A percentile compares a stretch with the other conserved stretches of the same genome.
Evolutionary conservation across 805 yeast genomes (phyloP).

Genomic region (Wickerhamiella occidentalis): DNA sequence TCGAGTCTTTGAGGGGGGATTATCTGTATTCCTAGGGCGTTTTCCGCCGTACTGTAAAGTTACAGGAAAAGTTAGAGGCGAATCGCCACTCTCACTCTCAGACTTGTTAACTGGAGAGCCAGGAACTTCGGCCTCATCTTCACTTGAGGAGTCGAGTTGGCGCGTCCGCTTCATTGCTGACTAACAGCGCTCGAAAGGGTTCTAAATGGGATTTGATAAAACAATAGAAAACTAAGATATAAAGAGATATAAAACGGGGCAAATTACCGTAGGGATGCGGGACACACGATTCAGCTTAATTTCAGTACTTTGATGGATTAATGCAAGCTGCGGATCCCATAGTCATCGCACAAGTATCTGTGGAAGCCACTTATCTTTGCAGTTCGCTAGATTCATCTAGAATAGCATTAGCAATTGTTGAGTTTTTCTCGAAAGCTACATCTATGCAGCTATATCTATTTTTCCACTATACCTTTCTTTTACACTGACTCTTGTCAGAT

Average conservation of each 20-base stretch:
- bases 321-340: too few relatives aligned
- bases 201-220: neutral
- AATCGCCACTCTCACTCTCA: neutral
- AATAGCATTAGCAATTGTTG: too few relatives aligned
- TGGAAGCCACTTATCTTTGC: too few relatives aligned
- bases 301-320: too few relatives aligned
- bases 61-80: constrained; percentile 4
- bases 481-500: neutral
- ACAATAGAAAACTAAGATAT: neutral
- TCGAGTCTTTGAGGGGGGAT: neutral
- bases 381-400: too few relatives aligned
- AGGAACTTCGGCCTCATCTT: neutral
- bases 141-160: neutral
- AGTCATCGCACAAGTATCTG: too few relatives aligned
- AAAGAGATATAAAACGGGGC: neutral
- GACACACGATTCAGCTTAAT: too few relatives aligned
- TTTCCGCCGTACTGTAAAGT: constrained; percentile 1
- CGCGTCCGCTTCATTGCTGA: constrained; percentile 11
- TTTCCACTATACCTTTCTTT: too few relatives aligned
- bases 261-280: neutral
- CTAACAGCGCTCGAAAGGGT: neutral
- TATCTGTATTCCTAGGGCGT: neutral
- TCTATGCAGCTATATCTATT: too few relatives aligned
- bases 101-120: neutral
- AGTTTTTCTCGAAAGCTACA: too few relatives aligned